Evolutionary conservation across 2,329 filamentous ascomycete species (phyloP).

Genomic region (Leptographium lundbergii): DNA sequence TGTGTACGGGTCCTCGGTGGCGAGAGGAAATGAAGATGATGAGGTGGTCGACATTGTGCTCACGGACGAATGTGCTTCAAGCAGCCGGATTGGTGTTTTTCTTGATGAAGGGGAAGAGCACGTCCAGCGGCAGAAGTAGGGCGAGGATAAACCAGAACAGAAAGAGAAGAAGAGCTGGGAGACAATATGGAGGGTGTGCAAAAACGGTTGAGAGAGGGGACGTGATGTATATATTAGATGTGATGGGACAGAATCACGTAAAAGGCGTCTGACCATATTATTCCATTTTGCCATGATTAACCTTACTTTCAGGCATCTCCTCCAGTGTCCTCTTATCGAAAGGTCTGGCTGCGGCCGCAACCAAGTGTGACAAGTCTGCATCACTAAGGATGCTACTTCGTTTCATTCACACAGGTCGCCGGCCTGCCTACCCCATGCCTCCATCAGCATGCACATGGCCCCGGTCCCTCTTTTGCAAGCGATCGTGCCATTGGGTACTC

Average conservation of each 20-base stretch:
- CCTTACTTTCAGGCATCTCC: not conserved
- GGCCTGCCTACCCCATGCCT: not conserved
- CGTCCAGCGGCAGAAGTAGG: slow-evolving; percentile 1
- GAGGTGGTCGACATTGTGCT: slow-evolving; percentile 26
- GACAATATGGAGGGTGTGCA: not conserved
- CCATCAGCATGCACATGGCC: not conserved
- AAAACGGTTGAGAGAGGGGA: not conserved
- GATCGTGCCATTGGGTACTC: slow-evolving; percentile 1
- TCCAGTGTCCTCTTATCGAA: not conserved
- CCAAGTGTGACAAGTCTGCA: not conserved
- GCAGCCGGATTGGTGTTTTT: not conserved
- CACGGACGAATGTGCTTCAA: not conserved
- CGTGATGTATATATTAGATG: not conserved
- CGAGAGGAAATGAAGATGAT: slow-evolving; percentile 27
- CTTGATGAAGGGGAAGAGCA: not conserved
- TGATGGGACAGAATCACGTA: not conserved
- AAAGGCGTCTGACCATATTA: not conserved
- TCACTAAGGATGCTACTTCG: slow-evolving; percentile 1
- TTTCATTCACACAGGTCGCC: not conserved
- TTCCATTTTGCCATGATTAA: not conserved
- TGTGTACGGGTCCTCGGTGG: slow-evolving; percentile 25
- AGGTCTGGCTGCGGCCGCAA: not conserved
- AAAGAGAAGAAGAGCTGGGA: not conserved
- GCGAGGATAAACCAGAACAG: not conserved
- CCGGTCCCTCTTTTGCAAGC: not conserved